Base-by-base conservation (phyloP, 2,329 filamentous ascomycete species). In the Fusarium albosuccineum region DNA sequence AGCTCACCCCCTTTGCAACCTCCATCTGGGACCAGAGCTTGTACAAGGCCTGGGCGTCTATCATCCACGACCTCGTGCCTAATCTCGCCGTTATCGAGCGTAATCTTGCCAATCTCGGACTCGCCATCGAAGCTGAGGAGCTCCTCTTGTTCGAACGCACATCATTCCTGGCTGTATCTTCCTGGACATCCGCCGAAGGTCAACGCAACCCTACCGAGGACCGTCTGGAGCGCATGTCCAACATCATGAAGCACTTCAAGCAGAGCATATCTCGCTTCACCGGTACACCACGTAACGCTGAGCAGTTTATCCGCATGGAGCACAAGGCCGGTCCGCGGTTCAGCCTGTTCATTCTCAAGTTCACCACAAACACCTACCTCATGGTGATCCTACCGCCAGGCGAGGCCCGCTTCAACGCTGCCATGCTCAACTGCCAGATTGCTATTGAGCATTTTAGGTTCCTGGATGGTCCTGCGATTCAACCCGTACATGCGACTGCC, bases 181-280 rank as follows among this genome's bases (percentile, higher is more conserved):
- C 92, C 60, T 96, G 97, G 81, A 92, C 92, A 6, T 91, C 92
- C 2, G 85, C 88, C 16, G 85, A 91, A 64, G 94, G 94, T 44
- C 85, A 86, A 36, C 81, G 87, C 51, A 99, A 99, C 77, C 95
- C 96, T 1, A 97, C 93, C 65, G 91, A 91, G 51, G 96, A 99
- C 80, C 92, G 96, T 3, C 94, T 97, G 73, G 96, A 99, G 83
- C 91, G 86, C 71, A 92, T 99, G 75, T 96, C 92, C 65, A 98
- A 97, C 78, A 97, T 99, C 75, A 92, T 99, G 81, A 99, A 99
- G 82, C 94, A 95, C 61, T 97, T 98, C 83, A 99, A 98, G 83
- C 95, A 98, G 82, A 88, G 84, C 67, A 87, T 88, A 62, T 90
- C 88, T 57, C 89, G 91, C 71, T 93, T 92, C 78, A 94, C 91